A percentile compares a stretch with the other conserved stretches of the same genome.
Conservation (phyloP, 805 yeast species). For the Middelhovenomyces tepae region DNA sequence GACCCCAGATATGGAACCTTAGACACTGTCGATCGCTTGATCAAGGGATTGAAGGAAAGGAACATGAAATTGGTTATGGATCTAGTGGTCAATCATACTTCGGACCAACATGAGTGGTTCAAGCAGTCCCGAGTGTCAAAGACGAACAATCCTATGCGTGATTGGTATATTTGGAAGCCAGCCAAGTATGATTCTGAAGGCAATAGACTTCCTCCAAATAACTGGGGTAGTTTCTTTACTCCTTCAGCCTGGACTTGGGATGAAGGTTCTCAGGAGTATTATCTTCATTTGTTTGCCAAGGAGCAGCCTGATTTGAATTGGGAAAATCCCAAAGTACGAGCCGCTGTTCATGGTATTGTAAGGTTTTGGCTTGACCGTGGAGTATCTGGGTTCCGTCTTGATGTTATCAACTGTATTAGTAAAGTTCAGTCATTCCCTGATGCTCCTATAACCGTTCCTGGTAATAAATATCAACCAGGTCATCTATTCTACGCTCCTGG, state of each 20-base stretch:
- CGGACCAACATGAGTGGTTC: conserved; percentile 50
- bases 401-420: conserved; percentile 46
- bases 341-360: conserved; percentile 37
- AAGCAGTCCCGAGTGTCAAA: conserved; percentile 44
- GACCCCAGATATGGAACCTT: conserved; percentile 46
- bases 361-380: conserved; percentile 48
- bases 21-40: conserved; percentile 42
- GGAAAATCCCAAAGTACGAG: conserved; percentile 38
- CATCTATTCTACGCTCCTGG: conserved; percentile 34
- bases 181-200: conserved; percentile 40
- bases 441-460: conserved; percentile 39
- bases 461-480: conserved; percentile 34
- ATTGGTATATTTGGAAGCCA: conserved; percentile 54
- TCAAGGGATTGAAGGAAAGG: conserved; percentile 38
- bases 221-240: conserved; percentile 45
- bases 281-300: conserved; percentile 43
- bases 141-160: conserved; percentile 47
- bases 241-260: conserved; percentile 53
- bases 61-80: conserved; percentile 47
- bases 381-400: conserved; percentile 50
- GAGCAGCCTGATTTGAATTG: conserved; percentile 55
- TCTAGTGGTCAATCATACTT: conserved; percentile 52
- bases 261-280: conserved; percentile 45
- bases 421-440: conserved; percentile 39
- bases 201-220: conserved; percentile 46